Conservation (phyloP, 73 alveolate genomes). For the Paramecium primaurelia region DNA sequence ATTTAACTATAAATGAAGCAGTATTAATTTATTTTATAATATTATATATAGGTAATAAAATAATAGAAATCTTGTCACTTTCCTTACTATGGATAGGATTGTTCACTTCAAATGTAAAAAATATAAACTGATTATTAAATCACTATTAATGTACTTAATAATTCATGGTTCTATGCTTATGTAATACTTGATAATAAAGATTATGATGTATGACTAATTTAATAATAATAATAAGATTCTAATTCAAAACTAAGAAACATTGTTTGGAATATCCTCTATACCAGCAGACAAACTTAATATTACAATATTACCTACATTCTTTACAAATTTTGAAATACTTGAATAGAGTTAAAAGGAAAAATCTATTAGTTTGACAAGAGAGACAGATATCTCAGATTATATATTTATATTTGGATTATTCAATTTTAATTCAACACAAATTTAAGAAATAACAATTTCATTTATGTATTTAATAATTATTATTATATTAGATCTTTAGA, state of each 20-base stretch:
- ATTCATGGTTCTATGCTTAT: background rate
- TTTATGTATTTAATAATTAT: background rate
- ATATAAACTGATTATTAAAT: background rate
- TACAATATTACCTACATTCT: background rate
- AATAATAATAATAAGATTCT: background rate
- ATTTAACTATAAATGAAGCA: background rate
- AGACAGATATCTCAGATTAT: background rate
- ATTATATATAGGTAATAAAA: background rate
- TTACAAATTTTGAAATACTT: background rate
- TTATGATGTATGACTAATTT: background rate
- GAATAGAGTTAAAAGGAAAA: background rate
- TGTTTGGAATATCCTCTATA: background rate
- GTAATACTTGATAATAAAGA: background rate
- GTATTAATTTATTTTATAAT: background rate
- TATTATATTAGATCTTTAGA: background rate
- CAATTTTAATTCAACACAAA: background rate
- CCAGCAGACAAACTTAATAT: background rate
- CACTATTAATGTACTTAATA: background rate
- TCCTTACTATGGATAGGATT: background rate
- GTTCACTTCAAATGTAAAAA: background rate
- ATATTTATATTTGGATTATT: background rate
- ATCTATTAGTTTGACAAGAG: background rate
- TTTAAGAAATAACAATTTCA: background rate
- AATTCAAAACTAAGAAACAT: background rate
- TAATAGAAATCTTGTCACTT: background rate